A percentile compares a stretch with the other conserved stretches of the same genome.
phyloP scores from a whole-genome alignment of 2,329 filamentous ascomycete genomes.

The Aaosphaeria arxii region DNA sequence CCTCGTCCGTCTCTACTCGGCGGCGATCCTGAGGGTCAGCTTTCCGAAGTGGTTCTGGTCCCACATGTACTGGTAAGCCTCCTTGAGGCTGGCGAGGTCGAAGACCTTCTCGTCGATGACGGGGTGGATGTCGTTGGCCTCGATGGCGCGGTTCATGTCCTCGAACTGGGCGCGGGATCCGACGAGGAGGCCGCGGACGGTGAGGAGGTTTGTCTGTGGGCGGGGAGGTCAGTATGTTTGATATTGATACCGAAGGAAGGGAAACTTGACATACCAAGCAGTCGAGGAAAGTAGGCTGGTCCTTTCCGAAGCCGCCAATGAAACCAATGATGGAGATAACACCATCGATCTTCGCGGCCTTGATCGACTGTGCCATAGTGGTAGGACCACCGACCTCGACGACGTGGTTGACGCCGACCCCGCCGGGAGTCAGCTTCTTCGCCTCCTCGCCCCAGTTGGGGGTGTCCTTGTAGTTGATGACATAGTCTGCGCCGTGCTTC shows the following conservation, averaged over 20 bases:
- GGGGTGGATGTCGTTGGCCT: slow-evolving; percentile 58
- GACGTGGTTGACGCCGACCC: slow-evolving; percentile 59
- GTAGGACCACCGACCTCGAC: slow-evolving; percentile 64
- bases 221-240: neutral
- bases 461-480: slow-evolving; percentile 57
- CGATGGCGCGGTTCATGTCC: slow-evolving; percentile 59
- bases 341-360: slow-evolving; percentile 54
- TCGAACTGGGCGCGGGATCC: slow-evolving; percentile 56
- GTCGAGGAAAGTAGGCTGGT: slow-evolving; percentile 53
- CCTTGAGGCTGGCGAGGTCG: slow-evolving; percentile 49
- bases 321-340: slow-evolving; percentile 56
- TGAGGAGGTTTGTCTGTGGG: slow-evolving; percentile 41
- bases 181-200: slow-evolving; percentile 57
- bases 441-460: slow-evolving; percentile 55
- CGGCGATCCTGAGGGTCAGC: slow-evolving; percentile 28
- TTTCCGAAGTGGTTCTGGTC: slow-evolving; percentile 47
- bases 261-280: slow-evolving; percentile 28
- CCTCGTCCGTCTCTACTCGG: neutral
- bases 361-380: slow-evolving; percentile 54
- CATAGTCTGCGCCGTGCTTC: slow-evolving; percentile 53
- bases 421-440: slow-evolving; percentile 49
- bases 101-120: slow-evolving; percentile 59
- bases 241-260: neutral
- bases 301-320: slow-evolving; percentile 49
- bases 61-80: slow-evolving; percentile 50